Percentiles rank a stretch among this genome's conserved stretches.
Evolutionary conservation across 768 basidiomycete genomes (phyloP).

Genomic region (Favolaschia claudopus): DNA sequence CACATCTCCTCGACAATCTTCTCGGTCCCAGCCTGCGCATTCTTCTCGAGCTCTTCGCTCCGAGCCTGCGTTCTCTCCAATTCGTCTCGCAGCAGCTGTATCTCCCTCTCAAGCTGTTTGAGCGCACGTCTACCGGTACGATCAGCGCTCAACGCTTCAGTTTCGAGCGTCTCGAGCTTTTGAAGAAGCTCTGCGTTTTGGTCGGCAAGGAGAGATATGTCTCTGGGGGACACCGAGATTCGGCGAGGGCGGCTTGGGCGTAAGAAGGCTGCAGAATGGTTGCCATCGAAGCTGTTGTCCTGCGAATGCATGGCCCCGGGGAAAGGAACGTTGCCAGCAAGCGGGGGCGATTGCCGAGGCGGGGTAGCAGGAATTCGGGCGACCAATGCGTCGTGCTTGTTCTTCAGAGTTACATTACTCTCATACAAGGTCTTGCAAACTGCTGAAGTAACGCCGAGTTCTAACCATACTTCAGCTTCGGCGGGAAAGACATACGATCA

Average conservation of each 20-base stretch:
- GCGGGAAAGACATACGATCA: not conserved
- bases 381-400: constrained; percentile 75
- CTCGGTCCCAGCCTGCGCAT: constrained; percentile 55
- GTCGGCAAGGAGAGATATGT: constrained; percentile 76
- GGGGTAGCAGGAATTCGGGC: constrained; percentile 65
- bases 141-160: constrained; percentile 72
- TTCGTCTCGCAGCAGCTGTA: constrained; percentile 74
- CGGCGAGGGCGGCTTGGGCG: constrained; percentile 47
- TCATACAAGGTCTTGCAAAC: constrained; percentile 76
- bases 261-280: constrained; percentile 30
- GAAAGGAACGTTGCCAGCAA: constrained; percentile 48
- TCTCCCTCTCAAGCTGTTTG: constrained; percentile 80
- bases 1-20: constrained; percentile 51
- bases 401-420: constrained; percentile 71
- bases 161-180: constrained; percentile 79
- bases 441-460: constrained; percentile 72
- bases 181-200: constrained; percentile 84
- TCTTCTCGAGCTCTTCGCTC: constrained; percentile 76
- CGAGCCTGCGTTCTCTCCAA: constrained; percentile 77
- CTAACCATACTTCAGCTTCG: no score
- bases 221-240: constrained; percentile 71
- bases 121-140: constrained; percentile 72
- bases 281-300: constrained; percentile 38
- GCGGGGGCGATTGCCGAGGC: constrained; percentile 38
- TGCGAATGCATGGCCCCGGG: constrained; percentile 27